Evolutionary conservation across 2,329 filamentous ascomycete species (phyloP), one percentile per base, ranked within the genome.

Genomic region (Colletotrichum musicola): DNA sequence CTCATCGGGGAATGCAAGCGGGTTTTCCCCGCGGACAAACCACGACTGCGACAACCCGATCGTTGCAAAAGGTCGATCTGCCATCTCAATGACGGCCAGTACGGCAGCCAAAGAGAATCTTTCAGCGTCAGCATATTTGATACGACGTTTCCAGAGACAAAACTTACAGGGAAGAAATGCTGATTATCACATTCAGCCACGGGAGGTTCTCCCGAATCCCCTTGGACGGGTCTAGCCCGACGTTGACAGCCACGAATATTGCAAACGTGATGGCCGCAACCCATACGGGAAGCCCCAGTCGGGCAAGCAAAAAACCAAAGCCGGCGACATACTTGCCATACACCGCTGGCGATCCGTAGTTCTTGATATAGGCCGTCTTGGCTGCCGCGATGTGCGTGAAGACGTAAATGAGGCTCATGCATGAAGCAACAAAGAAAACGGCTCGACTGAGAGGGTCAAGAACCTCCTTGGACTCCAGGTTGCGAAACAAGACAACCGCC

Each of bases 111-210:
- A 25, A 3, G 62, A 68, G 9, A 65, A 46, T 1, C 65, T 68
- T 10, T 1, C 2, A 1, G 1, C 14, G 50, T 68, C 5, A 68
- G 65, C 9, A 18, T 6, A 1, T 35, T 35, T 10, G 7, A 10
- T 35, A 10, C 5, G 16, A 30, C n/a, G 40, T 14, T 4, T 22
- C 9, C 4, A 4, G 5, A 6, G 27, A 3, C 4, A 5, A 1
- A 10, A 55, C 65, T 56, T 27, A 68, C 65, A 65, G 10, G 25
- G 65, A 68, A 44, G 55, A 35, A 16, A 68, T 60, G 14, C 65
- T 65, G 18, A 68, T 68, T 22, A 68, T 65, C 5, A 68, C 65
- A 7, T 68, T 61, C 14, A 68, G 16, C 65, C 65, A 68, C 12
- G 62, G 65, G 3, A 65, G 4, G 6, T 68, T 68, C 2, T 65